phyloP scores from a whole-genome alignment of 768 basidiomycete genomes.

The Tylopilus balloui region DNA sequence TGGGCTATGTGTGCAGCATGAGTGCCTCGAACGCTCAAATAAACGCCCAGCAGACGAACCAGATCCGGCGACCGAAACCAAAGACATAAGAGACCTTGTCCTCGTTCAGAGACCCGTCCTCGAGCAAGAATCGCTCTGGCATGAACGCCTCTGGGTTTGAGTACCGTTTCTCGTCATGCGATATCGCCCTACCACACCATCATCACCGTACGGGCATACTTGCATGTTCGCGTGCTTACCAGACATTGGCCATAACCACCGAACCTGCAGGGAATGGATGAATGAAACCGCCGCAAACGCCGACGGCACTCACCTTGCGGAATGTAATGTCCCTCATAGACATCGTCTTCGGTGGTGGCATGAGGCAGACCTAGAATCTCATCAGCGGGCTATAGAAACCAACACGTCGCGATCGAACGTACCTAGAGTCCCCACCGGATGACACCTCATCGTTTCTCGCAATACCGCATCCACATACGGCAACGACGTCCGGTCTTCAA shows the following conservation, averaged over 20 bases:
- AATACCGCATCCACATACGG: conserved; percentile 34
- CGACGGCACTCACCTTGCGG: conserved; percentile 16
- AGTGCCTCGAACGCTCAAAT: not conserved
- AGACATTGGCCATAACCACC: conserved; percentile 9
- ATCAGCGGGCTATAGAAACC: not conserved
- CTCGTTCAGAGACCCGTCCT: conserved; percentile 16
- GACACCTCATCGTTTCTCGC: conserved; percentile 32
- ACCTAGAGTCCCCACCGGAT: conserved; percentile 26
- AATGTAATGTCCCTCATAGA: conserved; percentile 35
- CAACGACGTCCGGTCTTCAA: conserved; percentile 26
- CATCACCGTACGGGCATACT: not conserved
- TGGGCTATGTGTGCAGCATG: conserved; percentile 1
- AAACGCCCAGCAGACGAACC: not conserved
- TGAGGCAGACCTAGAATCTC: conserved; percentile 38
- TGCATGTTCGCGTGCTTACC: not conserved
- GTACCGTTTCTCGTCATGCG: conserved; percentile 36
- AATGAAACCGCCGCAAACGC: not conserved
- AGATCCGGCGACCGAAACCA: conserved; percentile 23
- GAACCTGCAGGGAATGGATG: conserved; percentile 5
- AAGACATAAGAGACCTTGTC: conserved; percentile 12
- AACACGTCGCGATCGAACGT: not conserved
- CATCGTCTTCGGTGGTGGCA: conserved; percentile 32
- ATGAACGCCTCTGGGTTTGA: conserved; percentile 31
- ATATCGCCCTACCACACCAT: conserved; percentile 34
- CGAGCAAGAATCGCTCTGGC: conserved; percentile 36